Base-by-base conservation (phyloP, 495 filamentous ascomycete genomes). In the Penicillium pancosmium region DNA sequence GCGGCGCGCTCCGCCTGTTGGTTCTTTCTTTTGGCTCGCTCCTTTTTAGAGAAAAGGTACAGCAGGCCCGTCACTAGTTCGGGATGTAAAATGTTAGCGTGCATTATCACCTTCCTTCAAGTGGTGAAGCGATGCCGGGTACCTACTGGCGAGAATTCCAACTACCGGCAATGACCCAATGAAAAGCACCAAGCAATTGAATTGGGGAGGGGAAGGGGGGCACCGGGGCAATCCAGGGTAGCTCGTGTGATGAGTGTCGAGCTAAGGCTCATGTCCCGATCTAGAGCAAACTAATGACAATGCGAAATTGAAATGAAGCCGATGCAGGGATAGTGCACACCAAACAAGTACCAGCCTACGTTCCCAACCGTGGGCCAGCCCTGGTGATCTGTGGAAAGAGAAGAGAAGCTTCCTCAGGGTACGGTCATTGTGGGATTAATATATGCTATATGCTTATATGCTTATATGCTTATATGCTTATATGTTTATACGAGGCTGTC, bases 11-110 rank as follows among this genome's bases (percentile, higher is more conserved):
- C 60, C 27, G 36, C 38, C 36, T 61, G 41, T 33, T 63, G 63
- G 18, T 64, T 56, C 38, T 65, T 61, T 64, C 66, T 50, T 47
- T 66, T 66, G 31, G 68, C 68, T 56, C 68, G 47, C 59, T 70
- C 68, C 34, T 70, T 70, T 18, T 63, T 66, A 16, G 68, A 70
- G 54, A 70, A 66, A 33, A 68, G 54, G 49, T 62, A 48, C 47
- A 60, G 51, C 16, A 70, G 50, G 31, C 61, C 50, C 38, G 58
- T 59, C 68, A 70, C 68, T 70, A 27, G 49, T 51, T 44, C 19
- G n/a, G 47, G 43, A 40, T 48, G 50, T 23, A 21, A 13, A 36
- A 35, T 48, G 56, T 66, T 60, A 62, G 63, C 54, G 46, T 59
- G 55, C 51, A 60, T 61, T 50, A 60, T 60, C 53, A 60, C 56